Conservation (phyloP, 768 basidiomycete genomes). For the Pholiota microspora region DNA sequence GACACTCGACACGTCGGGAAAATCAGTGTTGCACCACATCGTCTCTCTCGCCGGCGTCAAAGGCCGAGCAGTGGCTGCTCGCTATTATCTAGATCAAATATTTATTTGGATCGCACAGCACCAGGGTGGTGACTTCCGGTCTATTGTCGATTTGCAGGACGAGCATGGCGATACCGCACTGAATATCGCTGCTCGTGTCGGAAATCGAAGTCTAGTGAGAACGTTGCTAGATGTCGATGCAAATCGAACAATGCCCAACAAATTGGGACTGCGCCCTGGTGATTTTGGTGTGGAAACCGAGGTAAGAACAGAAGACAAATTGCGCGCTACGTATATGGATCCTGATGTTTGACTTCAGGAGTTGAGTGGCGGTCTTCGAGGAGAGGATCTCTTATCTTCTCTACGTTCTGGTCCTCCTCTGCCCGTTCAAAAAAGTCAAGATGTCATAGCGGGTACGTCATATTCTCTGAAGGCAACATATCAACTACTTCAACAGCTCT, state of each 20-base stretch:
- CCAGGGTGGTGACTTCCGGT: slow-evolving; percentile 73
- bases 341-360: slow-evolving; percentile 43
- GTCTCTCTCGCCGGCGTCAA: slow-evolving; percentile 89
- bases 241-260: slow-evolving; percentile 85
- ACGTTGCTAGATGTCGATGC: slow-evolving; percentile 91
- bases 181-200: slow-evolving; percentile 93
- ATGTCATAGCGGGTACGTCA: slow-evolving; percentile 70
- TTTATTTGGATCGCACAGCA: slow-evolving; percentile 82
- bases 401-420: slow-evolving; percentile 70
- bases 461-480: neutral
- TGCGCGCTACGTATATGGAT: neutral
- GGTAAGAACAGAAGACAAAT: too few relatives aligned
- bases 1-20: slow-evolving; percentile 84
- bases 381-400: slow-evolving; percentile 78
- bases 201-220: slow-evolving; percentile 83
- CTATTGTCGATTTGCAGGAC: slow-evolving; percentile 88
- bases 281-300: slow-evolving; percentile 96
- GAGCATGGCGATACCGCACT: slow-evolving; percentile 94
- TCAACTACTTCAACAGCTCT: neutral
- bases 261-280: slow-evolving; percentile 87
- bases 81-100: slow-evolving; percentile 90
- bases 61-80: slow-evolving; percentile 77
- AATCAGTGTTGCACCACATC: slow-evolving; percentile 90
- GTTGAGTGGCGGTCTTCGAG: slow-evolving; percentile 62
- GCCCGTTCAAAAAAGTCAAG: slow-evolving; percentile 85